Evolutionary conservation across 1,139 yeast species (phyloP).

Genomic region (Taphrina deformans): DNA sequence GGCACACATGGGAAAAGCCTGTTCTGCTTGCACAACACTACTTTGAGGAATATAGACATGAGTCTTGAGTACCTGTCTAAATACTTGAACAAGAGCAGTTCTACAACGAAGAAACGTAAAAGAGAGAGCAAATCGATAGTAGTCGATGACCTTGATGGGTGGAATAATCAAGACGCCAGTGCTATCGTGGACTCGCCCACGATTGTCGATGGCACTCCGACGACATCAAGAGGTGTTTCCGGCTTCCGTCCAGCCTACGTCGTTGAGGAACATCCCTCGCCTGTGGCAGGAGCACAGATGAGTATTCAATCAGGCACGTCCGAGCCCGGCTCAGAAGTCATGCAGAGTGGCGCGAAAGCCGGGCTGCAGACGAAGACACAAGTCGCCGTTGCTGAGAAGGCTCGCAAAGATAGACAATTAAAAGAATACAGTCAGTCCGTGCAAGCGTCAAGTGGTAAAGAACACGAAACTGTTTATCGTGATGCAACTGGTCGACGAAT

Average conservation of each 20-base stretch:
- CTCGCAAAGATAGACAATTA: constrained; percentile 42
- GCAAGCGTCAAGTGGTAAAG: constrained; percentile 35
- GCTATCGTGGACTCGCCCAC: constrained; percentile 21
- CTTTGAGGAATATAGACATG: not conserved
- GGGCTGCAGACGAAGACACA: constrained; percentile 53
- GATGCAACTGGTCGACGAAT: constrained; percentile 59
- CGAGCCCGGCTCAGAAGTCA: constrained; percentile 35
- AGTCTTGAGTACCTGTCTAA: constrained; percentile 41
- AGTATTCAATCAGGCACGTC: constrained; percentile 30
- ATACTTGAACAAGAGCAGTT: constrained; percentile 45
- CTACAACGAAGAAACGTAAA: constrained; percentile 44
- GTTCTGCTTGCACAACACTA: no score
- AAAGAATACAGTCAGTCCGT: constrained; percentile 35
- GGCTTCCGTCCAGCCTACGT: constrained; percentile 17
- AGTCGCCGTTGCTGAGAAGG: constrained; percentile 46
- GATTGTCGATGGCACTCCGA: constrained; percentile 7
- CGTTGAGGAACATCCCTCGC: not conserved
- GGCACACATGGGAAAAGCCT: no score
- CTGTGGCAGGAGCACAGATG: not conserved
- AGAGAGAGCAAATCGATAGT: constrained; percentile 40
- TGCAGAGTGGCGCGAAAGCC: constrained; percentile 51
- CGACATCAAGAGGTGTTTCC: not conserved
- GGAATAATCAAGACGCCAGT: constrained; percentile 39
- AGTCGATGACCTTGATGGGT: constrained; percentile 41
- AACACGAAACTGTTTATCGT: constrained; percentile 56